Evolutionary conservation across 2,329 filamentous ascomycete genomes (phyloP), one percentile per base, ranked within the genome.

Genomic region (Mycogone perniciosa): DNA sequence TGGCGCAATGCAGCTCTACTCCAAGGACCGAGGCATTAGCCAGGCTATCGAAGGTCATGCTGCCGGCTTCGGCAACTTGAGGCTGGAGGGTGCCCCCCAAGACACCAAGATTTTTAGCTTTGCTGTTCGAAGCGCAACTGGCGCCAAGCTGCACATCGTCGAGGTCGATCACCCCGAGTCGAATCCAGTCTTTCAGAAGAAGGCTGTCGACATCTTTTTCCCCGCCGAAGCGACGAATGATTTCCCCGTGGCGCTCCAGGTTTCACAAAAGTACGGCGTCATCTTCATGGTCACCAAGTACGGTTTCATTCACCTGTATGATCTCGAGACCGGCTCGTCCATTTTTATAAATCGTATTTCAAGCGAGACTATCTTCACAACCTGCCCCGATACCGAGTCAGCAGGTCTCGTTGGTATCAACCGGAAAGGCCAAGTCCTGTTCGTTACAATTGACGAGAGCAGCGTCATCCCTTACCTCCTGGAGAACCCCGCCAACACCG

Each of bases 291-390:
- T 99, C 56, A 99, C 93, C 51, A 99, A 99, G 71, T 99, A 96
- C 64, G 93, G 93, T 48, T 99, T 97, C 73, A 97, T 99, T 62
- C 93, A 99, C 72, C 81, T 99, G 27, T 97, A 99, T 73, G 95
- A 99, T 65, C 82, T 99, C 51, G 95, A 99, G 76, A 93, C 88
- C 6, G 95, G 89, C 52, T 88, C 87, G 9, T 95, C 89, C 68
- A 93, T 99, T 67, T 99, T 96, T 81, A 95, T 99, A 90, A 99
- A 99, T 79, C 87, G 95, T 62, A 99, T 99, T 64, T 99, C 93
- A 33, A 96, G 90, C 76, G 93, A 99, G 67, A 99, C 93, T 29
- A 97, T 99, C 67, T 99, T 99, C 75, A 95, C 92, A 29, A 96
- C 91, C 20, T 86, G 89, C 43, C 75, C 85, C 34, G 93, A 99